These are phyloP conservation scores for Chloropicon primus DNA, from an alignment of 139 green algal genomes.

Conservation along the genomic window DNA sequence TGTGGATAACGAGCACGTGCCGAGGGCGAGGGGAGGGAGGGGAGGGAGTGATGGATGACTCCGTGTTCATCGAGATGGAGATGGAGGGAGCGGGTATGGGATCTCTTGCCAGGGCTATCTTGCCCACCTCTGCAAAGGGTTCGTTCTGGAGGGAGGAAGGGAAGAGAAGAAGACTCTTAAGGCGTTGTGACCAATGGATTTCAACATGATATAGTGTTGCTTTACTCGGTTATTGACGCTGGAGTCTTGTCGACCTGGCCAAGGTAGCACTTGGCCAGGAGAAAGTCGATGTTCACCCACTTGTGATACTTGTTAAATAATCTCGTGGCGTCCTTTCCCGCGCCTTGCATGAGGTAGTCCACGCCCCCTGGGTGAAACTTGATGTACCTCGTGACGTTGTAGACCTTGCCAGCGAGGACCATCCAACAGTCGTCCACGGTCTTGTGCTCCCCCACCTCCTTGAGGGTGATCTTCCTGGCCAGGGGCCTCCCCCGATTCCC, in stretches of 20 bases:
- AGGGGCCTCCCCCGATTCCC: background rate
- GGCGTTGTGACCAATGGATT: no score
- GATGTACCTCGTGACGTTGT: slow-evolving; percentile 86
- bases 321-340: slow-evolving; percentile 69
- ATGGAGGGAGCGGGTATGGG: no score
- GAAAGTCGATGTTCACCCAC: slow-evolving; percentile 76
- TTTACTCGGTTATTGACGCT: background rate
- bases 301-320: slow-evolving; percentile 87
- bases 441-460: slow-evolving; percentile 64
- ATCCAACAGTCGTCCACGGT: slow-evolving; percentile 80
- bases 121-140: no score
- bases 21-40: no score
- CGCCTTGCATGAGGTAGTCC: slow-evolving; percentile 46
- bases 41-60: no score
- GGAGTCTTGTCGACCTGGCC: slow-evolving; percentile 19
- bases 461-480: slow-evolving; percentile 27
- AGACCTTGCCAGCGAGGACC: slow-evolving; percentile 75
- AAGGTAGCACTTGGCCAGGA: slow-evolving; percentile 65
- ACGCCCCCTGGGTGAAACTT: slow-evolving; percentile 77
- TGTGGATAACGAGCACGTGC: no score
- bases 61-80: no score
- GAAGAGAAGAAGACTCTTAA: no score
- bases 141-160: no score
- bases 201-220: no score
- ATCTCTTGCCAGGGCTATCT: no score